Evolutionary conservation across 768 basidiomycete species (phyloP).

Genomic region (Leccinum broughii): DNA sequence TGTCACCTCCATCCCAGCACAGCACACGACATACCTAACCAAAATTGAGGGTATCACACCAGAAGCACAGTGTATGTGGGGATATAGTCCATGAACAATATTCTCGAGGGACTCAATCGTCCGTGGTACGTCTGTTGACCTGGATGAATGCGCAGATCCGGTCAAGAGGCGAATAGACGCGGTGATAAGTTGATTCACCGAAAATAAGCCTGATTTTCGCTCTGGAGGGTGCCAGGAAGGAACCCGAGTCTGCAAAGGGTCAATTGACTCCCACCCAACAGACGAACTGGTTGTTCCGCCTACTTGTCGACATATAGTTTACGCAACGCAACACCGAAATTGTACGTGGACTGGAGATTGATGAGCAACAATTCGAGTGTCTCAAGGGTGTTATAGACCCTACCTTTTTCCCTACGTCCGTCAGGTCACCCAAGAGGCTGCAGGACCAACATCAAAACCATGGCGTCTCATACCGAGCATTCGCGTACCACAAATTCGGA

Average conservation of each 20-base stretch:
- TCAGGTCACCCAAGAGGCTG: slow-evolving; percentile 58
- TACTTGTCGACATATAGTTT: slow-evolving; percentile 69
- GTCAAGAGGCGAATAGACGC: background rate
- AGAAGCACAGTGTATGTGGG: slow-evolving; percentile 46
- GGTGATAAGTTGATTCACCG: slow-evolving; percentile 37
- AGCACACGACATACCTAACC: slow-evolving; percentile 46
- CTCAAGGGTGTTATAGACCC: slow-evolving; percentile 1
- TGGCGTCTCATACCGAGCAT: background rate
- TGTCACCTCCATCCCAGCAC: background rate
- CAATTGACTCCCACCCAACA: background rate
- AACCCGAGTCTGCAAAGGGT: slow-evolving; percentile 54
- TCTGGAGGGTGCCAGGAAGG: slow-evolving; percentile 53
- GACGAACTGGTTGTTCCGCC: slow-evolving; percentile 4
- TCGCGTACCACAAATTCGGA: slow-evolving; percentile 65
- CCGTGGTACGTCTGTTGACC: slow-evolving; percentile 75
- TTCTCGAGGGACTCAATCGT: slow-evolving; percentile 77
- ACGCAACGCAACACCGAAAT: slow-evolving; percentile 59
- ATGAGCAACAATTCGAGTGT: slow-evolving; percentile 4
- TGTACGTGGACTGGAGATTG: slow-evolving; percentile 56
- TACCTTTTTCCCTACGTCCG: slow-evolving; percentile 64
- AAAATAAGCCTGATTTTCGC: slow-evolving; percentile 54
- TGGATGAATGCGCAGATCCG: slow-evolving; percentile 19
- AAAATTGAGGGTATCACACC: slow-evolving; percentile 50
- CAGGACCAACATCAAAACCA: background rate
- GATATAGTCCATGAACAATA: slow-evolving; percentile 73